Evolutionary conservation across 2,329 filamentous ascomycete genomes (phyloP).

Genomic region (Huntiella omanensis): DNA sequence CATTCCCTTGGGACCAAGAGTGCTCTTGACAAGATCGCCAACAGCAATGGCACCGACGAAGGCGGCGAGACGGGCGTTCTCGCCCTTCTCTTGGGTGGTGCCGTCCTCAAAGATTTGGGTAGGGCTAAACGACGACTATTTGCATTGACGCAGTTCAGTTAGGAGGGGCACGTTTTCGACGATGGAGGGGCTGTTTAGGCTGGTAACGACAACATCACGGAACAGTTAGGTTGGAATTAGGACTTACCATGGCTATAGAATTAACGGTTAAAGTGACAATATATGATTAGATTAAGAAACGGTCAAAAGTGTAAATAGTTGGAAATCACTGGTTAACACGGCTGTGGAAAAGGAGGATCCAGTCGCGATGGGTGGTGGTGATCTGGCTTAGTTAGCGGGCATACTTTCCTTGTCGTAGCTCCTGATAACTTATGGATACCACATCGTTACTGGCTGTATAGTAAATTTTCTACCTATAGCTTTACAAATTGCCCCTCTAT

Average conservation of each 20-base stretch:
- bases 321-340: conserved; percentile 3
- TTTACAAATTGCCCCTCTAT: conserved; percentile 5
- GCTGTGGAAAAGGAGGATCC: conserved; percentile 5
- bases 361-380: conserved; percentile 8
- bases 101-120: conserved; percentile 97
- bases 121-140: conserved; percentile 47
- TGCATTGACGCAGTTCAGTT: conserved; percentile 1
- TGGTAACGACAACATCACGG: too few relatives aligned
- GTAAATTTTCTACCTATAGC: conserved; percentile 11
- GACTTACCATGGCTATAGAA: conserved; percentile 10
- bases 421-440: conserved; percentile 2
- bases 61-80: conserved; percentile 95
- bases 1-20: conserved; percentile 94
- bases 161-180: conserved; percentile 8
- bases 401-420: conserved; percentile 4
- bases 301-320: neutral
- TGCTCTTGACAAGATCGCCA: conserved; percentile 93
- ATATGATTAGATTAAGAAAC: neutral
- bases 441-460: too few relatives aligned
- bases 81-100: conserved; percentile 92
- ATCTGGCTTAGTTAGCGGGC: conserved; percentile 7
- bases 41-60: conserved; percentile 98
- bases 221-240: neutral
- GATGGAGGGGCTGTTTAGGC: neutral
- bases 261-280: neutral